Evolutionary conservation across 2,329 filamentous ascomycete genomes (phyloP), one percentile per base, ranked within the genome.

Genomic region (Colletotrichum higginsianum): DNA sequence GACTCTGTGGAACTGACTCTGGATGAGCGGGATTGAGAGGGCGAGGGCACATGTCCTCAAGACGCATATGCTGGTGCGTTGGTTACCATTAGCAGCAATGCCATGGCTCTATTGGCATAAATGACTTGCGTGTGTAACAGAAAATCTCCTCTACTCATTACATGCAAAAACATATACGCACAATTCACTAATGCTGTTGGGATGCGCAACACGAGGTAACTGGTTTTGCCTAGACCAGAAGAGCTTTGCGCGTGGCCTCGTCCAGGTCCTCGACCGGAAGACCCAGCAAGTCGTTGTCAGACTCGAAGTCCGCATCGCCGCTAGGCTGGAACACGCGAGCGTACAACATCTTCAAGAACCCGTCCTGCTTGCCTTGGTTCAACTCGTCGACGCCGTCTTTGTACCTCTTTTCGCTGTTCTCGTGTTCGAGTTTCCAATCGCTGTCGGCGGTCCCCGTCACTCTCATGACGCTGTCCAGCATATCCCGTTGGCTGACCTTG

Each of bases 211-310:
- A 30, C 26, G 26, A 30, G 26, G 5, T 30, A 30, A 30, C 26
- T 6, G 26, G 26, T 26, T 26, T 26, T 26, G 26, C 26, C 26
- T 26, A 26, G 26, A 26, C 26, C 26, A 26, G 26, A 26, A 70
- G 40, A 6, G 42, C 18, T 16, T 15, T 50, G 16, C 49, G 35
- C 0, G 88, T 92, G 42, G 82, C 80, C 72, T 87, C 86, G 75
- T 92, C 90, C 56, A 92, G 73, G 55, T 86, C 84, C 78, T 93
- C 90, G 73, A 86, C 80, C 0, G 87, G 85, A 76, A 93, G 79
- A 0, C 85, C 87, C 16, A 93, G 79, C 6, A 82, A 75, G 15
- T 86, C 83, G 74, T 92, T 92, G 4, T 75, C 75, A 15, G 79
- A 69, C 1, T 75, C 76, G 23, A 69, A 69, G 61, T 69, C 66